A percentile compares a stretch with the other conserved stretches of the same genome.
Evolutionary conservation across 306 rosid species (phyloP).

Genomic region (Castanea mollissima): DNA sequence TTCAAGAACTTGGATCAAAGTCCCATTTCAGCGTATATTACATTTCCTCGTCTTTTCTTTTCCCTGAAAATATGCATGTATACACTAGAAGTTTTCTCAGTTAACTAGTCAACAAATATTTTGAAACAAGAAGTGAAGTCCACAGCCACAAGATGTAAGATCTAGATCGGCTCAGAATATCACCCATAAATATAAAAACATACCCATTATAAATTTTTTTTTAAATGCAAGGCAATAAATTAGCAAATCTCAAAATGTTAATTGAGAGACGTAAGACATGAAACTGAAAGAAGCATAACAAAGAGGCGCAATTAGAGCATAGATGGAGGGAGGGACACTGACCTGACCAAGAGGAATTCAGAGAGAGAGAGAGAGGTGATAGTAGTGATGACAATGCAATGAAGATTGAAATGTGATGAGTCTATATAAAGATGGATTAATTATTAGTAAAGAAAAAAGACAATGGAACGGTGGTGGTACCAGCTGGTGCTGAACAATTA

Average conservation of each 20-base stretch:
- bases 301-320: not conserved
- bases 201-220: not conserved
- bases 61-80: not conserved
- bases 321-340: slow-evolving; percentile 23
- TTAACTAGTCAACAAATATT: slow-evolving; percentile 26
- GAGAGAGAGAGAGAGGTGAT: slow-evolving; percentile 41
- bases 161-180: slow-evolving; percentile 44
- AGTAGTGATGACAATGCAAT: slow-evolving; percentile 31
- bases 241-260: not conserved
- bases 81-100: slow-evolving; percentile 9
- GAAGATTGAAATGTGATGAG: slow-evolving; percentile 28
- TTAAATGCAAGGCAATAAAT: not conserved
- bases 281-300: not conserved
- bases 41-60: not conserved
- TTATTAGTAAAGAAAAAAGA: slow-evolving; percentile 23
- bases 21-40: not conserved
- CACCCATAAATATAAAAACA: slow-evolving; percentile 13
- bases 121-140: slow-evolving; percentile 25
- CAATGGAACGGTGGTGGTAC: slow-evolving; percentile 25
- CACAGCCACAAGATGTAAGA: slow-evolving; percentile 40
- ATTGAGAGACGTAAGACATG: not conserved
- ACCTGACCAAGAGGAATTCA: slow-evolving; percentile 66
- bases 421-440: slow-evolving; percentile 50
- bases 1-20: slow-evolving; percentile 27
- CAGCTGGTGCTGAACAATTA: slow-evolving; percentile 33